Evolutionary conservation across 331 rosid genomes (phyloP).

Genomic region (Ulmus americana): DNA sequence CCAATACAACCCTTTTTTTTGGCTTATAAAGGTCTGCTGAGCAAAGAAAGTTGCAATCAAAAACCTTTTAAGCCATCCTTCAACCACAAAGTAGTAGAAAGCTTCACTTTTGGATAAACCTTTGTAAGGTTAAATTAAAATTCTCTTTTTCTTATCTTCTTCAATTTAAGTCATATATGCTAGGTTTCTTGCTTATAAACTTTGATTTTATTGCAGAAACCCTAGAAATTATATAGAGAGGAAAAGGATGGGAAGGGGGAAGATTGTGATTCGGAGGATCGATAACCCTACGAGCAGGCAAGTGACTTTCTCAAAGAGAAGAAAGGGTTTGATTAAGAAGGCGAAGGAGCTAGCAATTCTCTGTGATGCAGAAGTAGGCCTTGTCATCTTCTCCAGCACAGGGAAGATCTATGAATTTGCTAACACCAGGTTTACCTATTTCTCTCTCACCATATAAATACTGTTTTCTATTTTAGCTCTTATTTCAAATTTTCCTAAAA

Average conservation of each 20-base stretch:
- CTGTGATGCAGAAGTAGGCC: conserved; percentile 78
- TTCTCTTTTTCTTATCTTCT: not conserved
- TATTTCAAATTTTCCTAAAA: not conserved
- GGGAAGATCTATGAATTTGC: conserved; percentile 73
- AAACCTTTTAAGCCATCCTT: not conserved
- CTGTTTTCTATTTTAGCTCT: too few species aligned
- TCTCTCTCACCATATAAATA: not conserved
- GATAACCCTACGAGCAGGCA: conserved; percentile 71
- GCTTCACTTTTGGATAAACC: not conserved
- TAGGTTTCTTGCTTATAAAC: not conserved
- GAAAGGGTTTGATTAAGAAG: conserved; percentile 69
- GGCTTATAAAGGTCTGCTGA: not conserved
- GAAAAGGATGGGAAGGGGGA: conserved; percentile 70
- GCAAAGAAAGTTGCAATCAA: not conserved
- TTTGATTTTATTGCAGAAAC: not conserved
- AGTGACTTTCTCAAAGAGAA: conserved; percentile 42
- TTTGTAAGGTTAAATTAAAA: not conserved
- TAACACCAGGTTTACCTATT: conserved; percentile 50
- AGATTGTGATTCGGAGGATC: conserved; percentile 73
- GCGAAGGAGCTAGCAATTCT: conserved; percentile 72
- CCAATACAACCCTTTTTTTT: not conserved
- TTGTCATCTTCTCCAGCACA: conserved; percentile 66
- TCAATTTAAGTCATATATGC: not conserved
- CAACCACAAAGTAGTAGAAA: not conserved
- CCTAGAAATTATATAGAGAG: not conserved